phyloP scores from a whole-genome alignment of 495 filamentous ascomycete genomes.

The Penicillium silybi region DNA sequence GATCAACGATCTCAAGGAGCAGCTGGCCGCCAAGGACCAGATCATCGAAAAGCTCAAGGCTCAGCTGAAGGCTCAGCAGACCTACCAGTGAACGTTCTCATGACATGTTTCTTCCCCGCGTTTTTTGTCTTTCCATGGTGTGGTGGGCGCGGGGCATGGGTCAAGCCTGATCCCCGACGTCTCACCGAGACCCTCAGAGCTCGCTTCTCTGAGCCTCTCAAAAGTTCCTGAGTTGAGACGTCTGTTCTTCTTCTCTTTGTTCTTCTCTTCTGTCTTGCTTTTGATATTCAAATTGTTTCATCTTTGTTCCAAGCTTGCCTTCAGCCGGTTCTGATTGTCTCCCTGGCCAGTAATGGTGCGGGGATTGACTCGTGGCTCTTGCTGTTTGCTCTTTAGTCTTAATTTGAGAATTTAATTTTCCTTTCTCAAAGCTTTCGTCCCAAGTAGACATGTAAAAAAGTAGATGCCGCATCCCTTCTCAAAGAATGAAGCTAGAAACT shows the following conservation, averaged over 20 bases:
- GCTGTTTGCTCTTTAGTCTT: slow-evolving; percentile 13
- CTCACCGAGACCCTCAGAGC: slow-evolving; percentile 27
- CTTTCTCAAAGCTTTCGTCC: not conserved
- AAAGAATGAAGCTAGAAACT: too few relatives aligned
- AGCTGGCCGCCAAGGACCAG: slow-evolving; percentile 54
- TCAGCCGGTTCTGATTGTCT: slow-evolving; percentile 57
- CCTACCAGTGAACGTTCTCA: slow-evolving; percentile 16
- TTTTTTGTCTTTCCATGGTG: slow-evolving; percentile 14
- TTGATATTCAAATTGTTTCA: slow-evolving; percentile 17
- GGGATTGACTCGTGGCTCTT: slow-evolving; percentile 55
- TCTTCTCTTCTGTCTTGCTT: slow-evolving; percentile 13
- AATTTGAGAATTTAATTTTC: slow-evolving; percentile 4
- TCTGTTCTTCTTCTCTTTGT: slow-evolving; percentile 22
- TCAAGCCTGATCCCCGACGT: slow-evolving; percentile 28
- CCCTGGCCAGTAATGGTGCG: slow-evolving; percentile 17
- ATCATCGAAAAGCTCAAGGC: slow-evolving; percentile 49
- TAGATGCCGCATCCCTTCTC: not conserved
- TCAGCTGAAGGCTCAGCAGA: slow-evolving; percentile 20
- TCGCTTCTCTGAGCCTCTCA: slow-evolving; percentile 13
- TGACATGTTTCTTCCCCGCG: slow-evolving; percentile 9
- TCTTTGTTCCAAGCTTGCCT: slow-evolving; percentile 12
- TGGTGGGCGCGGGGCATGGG: slow-evolving; percentile 32
- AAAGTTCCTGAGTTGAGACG: slow-evolving; percentile 20
- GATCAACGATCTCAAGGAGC: slow-evolving; percentile 48
- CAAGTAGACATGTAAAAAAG: not conserved